A percentile compares a stretch with the other conserved stretches of the same genome.
Evolutionary conservation across 306 rosid species (phyloP).

Genomic region (Lablab purpureus): DNA sequence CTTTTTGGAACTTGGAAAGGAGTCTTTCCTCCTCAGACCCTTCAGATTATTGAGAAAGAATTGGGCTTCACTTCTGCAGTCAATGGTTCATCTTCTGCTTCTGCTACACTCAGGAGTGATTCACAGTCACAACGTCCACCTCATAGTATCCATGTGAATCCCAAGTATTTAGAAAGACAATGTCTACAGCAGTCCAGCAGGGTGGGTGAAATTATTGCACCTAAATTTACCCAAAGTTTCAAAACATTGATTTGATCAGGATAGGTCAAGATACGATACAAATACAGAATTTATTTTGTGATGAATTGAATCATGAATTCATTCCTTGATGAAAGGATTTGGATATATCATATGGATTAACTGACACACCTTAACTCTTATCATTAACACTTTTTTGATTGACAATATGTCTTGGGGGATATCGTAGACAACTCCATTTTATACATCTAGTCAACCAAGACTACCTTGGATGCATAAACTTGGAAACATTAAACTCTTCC

Average conservation of each 20-base stretch:
- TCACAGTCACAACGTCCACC: slow-evolving; percentile 74
- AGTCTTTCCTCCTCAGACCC: slow-evolving; percentile 84
- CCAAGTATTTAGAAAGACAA: slow-evolving; percentile 91
- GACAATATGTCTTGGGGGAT: background rate
- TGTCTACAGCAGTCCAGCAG: slow-evolving; percentile 80
- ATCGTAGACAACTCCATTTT: background rate
- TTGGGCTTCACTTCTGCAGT: slow-evolving; percentile 67
- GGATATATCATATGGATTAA: background rate
- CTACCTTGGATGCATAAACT: background rate
- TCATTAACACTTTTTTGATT: background rate
- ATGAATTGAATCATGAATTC: background rate
- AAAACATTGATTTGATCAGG: slow-evolving; percentile 6
- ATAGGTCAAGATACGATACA: background rate
- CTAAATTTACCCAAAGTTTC: slow-evolving; percentile 4
- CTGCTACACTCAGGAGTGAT: slow-evolving; percentile 68
- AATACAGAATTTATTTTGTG: background rate
- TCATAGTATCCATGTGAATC: slow-evolving; percentile 93
- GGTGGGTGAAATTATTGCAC: slow-evolving; percentile 61
- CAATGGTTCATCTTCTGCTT: slow-evolving; percentile 65
- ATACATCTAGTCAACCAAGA: background rate
- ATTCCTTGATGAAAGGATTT: slow-evolving; percentile 15
- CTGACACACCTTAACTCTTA: background rate
- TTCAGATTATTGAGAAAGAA: slow-evolving; percentile 82
- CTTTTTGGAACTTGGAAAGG: slow-evolving; percentile 99
- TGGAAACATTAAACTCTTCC: background rate